Percentiles rank a stretch among this genome's conserved stretches.
Conservation (phyloP, 1,139 yeast genomes). For the Yamadazyma dendronema region DNA sequence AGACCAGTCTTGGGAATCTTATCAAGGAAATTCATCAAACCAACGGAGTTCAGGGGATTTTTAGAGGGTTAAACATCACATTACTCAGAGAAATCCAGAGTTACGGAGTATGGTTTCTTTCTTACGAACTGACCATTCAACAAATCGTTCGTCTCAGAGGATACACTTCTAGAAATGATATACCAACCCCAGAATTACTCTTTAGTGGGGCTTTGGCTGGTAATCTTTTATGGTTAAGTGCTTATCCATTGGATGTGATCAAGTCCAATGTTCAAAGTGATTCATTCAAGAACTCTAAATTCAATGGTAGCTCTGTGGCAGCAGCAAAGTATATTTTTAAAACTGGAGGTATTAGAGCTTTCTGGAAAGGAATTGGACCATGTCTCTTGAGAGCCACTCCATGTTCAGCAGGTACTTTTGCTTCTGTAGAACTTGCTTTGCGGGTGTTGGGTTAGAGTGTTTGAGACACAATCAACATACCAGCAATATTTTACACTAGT, state of each 20-base stretch:
- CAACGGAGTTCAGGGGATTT: conserved; percentile 56
- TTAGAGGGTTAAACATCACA: conserved; percentile 62
- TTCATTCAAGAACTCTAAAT: conserved; percentile 48
- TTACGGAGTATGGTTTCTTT: conserved; percentile 78
- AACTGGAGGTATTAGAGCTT: conserved; percentile 53
- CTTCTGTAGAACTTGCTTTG: conserved; percentile 70
- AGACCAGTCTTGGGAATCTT: conserved; percentile 42
- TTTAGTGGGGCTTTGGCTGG: conserved; percentile 70
- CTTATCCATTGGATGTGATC: conserved; percentile 71
- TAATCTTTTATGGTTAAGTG: conserved; percentile 66
- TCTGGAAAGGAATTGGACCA: conserved; percentile 73
- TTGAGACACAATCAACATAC: no score
- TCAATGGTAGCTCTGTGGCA: conserved; percentile 41
- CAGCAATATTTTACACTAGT: neutral
- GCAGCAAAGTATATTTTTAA: conserved; percentile 49
- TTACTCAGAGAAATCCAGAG: conserved; percentile 71
- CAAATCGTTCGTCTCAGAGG: conserved; percentile 31
- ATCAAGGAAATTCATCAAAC: conserved; percentile 42
- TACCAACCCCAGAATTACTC: conserved; percentile 62
- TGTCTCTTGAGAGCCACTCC: conserved; percentile 71
- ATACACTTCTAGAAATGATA: conserved; percentile 46
- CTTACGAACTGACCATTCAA: conserved; percentile 63
- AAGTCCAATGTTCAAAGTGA: conserved; percentile 73
- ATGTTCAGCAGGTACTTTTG: conserved; percentile 75
- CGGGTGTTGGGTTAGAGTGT: conserved; percentile 46